Percentiles rank a stretch among this genome's conserved stretches.
Evolutionary conservation across 257 asterid species (phyloP).

Genomic region (Solanum arcanum): DNA sequence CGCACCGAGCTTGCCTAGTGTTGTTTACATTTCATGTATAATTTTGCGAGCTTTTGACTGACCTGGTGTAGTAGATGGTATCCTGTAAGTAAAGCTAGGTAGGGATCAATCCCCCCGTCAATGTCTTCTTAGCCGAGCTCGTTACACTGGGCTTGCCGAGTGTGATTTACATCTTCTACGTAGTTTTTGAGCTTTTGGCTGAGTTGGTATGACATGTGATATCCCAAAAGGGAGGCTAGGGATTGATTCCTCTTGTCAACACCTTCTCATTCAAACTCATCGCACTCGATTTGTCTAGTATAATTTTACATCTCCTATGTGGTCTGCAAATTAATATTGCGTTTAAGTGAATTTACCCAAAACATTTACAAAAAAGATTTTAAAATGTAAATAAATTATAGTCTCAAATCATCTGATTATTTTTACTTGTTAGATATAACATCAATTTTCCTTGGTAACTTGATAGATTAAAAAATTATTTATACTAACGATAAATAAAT

Average conservation of each 20-base stretch:
- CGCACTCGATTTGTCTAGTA: background rate
- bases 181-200: background rate
- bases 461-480: background rate
- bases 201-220: background rate
- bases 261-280: background rate
- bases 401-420: too few species aligned
- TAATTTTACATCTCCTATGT: background rate
- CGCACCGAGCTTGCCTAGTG: too few species aligned
- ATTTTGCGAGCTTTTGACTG: background rate
- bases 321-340: background rate
- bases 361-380: background rate
- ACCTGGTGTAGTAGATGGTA: accelerated
- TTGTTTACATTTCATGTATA: too few species aligned
- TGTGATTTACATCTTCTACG: background rate
- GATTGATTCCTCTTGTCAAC: background rate
- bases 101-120: background rate
- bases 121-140: background rate
- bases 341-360: background rate
- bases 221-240: background rate
- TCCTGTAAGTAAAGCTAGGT: background rate
- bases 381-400: background rate
- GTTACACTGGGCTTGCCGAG: accelerated
- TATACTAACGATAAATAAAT: background rate
- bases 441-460: background rate
- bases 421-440: background rate